A percentile compares a stretch with the other conserved stretches of the same genome.
Evolutionary conservation across 768 basidiomycete species (phyloP).

Genomic region (Nidularia sp.): DNA sequence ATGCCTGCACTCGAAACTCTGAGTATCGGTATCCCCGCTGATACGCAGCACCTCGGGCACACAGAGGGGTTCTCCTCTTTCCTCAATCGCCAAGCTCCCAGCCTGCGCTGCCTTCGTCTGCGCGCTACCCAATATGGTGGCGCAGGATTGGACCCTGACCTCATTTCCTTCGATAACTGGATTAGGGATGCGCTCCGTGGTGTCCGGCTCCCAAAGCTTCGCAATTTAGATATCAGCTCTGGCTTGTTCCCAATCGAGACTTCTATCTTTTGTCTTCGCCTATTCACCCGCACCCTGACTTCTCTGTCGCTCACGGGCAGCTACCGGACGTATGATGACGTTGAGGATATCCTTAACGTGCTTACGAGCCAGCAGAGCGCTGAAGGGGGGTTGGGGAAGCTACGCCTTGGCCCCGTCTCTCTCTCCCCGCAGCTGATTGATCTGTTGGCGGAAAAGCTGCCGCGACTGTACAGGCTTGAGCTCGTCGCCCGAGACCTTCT

Average conservation of each 20-base stretch:
- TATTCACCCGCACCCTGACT: constrained; percentile 27
- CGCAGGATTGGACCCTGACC: constrained; percentile 20
- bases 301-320: constrained; percentile 35
- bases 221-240: constrained; percentile 28
- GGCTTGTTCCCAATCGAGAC: constrained; percentile 30
- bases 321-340: constrained; percentile 29
- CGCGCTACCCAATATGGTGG: constrained; percentile 40
- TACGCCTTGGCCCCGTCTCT: constrained; percentile 34
- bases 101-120: constrained; percentile 31
- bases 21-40: constrained; percentile 34
- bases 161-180: constrained; percentile 32
- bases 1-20: constrained; percentile 30
- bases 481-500: constrained; percentile 34
- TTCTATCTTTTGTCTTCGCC: constrained; percentile 24
- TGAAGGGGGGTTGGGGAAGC: constrained; percentile 18
- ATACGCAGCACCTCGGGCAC: constrained; percentile 36
- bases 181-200: constrained; percentile 23
- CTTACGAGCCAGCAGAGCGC: constrained; percentile 10
- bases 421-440: constrained; percentile 40
- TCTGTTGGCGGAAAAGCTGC: constrained; percentile 31
- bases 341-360: constrained; percentile 22
- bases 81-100: constrained; percentile 27
- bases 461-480: constrained; percentile 27
- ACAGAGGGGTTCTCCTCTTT: constrained; percentile 30
- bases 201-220: constrained; percentile 20